These are phyloP conservation scores for Ceratobasidium sp. DNA, from an alignment of 1,284 basidiomycete species.

Conservation along the genomic window DNA sequence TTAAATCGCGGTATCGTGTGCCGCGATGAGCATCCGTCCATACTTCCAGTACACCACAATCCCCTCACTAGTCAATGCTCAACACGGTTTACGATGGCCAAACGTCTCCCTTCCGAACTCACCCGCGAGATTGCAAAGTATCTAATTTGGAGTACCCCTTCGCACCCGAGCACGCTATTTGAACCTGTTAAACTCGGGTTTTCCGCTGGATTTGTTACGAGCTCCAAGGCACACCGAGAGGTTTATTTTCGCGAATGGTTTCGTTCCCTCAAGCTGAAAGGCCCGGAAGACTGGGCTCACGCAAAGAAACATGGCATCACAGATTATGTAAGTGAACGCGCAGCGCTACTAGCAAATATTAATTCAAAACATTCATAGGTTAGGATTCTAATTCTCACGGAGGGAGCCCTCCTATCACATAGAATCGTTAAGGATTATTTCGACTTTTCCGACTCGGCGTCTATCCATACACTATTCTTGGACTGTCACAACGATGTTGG, in stretches of 20 bases:
- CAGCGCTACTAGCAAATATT: not conserved
- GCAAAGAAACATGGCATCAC: not conserved
- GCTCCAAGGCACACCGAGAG: constrained; percentile 2
- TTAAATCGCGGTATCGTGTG: too few relatives aligned
- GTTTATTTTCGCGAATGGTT: constrained; percentile 29
- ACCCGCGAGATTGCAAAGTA: not conserved
- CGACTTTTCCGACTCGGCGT: not conserved
- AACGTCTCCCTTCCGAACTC: constrained; percentile 6
- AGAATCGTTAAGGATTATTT: not conserved
- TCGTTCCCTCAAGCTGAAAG: not conserved
- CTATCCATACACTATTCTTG: constrained; percentile 21
- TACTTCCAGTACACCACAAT: too few relatives aligned
- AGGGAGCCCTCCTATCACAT: not conserved
- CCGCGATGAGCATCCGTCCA: too few relatives aligned
- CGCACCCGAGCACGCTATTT: not conserved
- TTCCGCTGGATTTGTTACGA: not conserved
- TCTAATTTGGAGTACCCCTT: not conserved
- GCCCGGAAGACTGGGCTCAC: not conserved
- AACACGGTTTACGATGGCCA: not conserved
- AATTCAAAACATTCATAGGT: not conserved
- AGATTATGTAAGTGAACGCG: constrained; percentile 7
- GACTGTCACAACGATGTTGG: constrained; percentile 43
- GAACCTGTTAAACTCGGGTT: constrained; percentile 3
- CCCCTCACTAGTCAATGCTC: too few relatives aligned
- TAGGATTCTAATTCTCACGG: not conserved